phyloP scores from a whole-genome alignment of 1,284 basidiomycete species.

The Gymnopus androsaceus region DNA sequence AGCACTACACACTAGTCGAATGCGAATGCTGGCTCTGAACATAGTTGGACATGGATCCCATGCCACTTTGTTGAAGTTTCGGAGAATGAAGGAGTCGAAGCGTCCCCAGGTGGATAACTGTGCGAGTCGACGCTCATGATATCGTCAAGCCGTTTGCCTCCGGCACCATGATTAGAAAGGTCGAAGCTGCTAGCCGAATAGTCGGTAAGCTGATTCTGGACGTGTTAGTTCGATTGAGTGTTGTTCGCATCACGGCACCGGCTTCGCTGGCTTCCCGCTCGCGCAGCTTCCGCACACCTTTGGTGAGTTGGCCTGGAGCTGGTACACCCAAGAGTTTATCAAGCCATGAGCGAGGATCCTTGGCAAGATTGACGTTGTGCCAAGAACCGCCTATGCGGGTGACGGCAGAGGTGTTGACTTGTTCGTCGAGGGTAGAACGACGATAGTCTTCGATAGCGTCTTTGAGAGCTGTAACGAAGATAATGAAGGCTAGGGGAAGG shows the following conservation, averaged over 20 bases:
- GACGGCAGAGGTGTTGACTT: constrained; percentile 88
- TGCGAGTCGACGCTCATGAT: constrained; percentile 69
- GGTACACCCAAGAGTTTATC: constrained; percentile 73
- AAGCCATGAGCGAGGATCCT: constrained; percentile 75
- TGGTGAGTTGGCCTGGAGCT: constrained; percentile 73
- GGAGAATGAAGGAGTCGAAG: constrained; percentile 36
- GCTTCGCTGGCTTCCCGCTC: constrained; percentile 76
- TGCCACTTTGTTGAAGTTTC: constrained; percentile 31
- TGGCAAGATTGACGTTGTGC: constrained; percentile 88
- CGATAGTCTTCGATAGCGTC: constrained; percentile 95
- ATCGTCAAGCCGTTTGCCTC: constrained; percentile 59
- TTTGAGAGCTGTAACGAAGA: constrained; percentile 90
- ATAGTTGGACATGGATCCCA: constrained; percentile 48
- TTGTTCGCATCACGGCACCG: constrained; percentile 55
- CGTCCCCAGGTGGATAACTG: constrained; percentile 56
- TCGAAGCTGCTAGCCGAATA: constrained; percentile 41
- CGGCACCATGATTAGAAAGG: constrained; percentile 37
- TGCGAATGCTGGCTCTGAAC: constrained; percentile 58
- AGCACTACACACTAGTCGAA: constrained; percentile 69
- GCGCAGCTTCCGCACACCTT: constrained; percentile 84
- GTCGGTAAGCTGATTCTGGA: constrained; percentile 42
- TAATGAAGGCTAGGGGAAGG: constrained; percentile 86
- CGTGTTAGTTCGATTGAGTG: constrained; percentile 49
- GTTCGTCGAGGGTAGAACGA: constrained; percentile 82
- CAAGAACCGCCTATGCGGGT: constrained; percentile 82